Base-by-base conservation (phyloP, 1,284 basidiomycete species). In the Acaromyces ingoldii region DNA sequence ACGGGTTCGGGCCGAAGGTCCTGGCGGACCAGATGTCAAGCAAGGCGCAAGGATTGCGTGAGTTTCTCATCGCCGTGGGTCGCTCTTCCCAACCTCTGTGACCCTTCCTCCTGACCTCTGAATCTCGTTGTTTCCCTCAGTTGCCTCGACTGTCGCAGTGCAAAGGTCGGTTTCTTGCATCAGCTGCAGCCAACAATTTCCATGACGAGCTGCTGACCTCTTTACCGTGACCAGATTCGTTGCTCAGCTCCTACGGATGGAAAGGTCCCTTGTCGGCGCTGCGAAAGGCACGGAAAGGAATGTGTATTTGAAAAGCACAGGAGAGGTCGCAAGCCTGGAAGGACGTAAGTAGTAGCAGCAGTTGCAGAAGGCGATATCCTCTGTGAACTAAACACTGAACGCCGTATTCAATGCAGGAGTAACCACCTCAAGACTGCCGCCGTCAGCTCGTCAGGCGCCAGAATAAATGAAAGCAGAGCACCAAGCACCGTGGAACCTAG, bases 221-320 rank as follows among this genome's bases (percentile, higher is more conserved):
- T 41, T 46, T 3, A 13, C 21, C 26, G 24, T 15, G 17, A 22
- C 25, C 22, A 53, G 40, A 57, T 57, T 17, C 44, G 63, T 15
- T 69, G 66, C 34, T 69, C 66, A 15, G 60, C 66, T 4, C 66
- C 66, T 17, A 67, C 60, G 21, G 66, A 69, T 38, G 66, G 66
- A 2, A 49, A 57, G 28, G 66, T 69, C 17, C 66, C 66, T 15
- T 69, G 66, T 51, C 64, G 62, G 43, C 58, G 64, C 51, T 69
- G 63, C 29, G 53, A 63, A 21, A 54, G 63, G 26, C 60, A 69
- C 49, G 62, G 66, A 21, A 42, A 55, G 30, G 64, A 67, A 45
- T 67, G 65, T 40, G 53, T 65, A 11, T 67, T 67, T 43, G 65
- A 67, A 38, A 67, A 67, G 60, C 65, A 67, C 49, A 57, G 62